Evolutionary conservation across 1,284 basidiomycete genomes (phyloP), one percentile per base, ranked within the genome.

Genomic region (Volvariella volvacea): DNA sequence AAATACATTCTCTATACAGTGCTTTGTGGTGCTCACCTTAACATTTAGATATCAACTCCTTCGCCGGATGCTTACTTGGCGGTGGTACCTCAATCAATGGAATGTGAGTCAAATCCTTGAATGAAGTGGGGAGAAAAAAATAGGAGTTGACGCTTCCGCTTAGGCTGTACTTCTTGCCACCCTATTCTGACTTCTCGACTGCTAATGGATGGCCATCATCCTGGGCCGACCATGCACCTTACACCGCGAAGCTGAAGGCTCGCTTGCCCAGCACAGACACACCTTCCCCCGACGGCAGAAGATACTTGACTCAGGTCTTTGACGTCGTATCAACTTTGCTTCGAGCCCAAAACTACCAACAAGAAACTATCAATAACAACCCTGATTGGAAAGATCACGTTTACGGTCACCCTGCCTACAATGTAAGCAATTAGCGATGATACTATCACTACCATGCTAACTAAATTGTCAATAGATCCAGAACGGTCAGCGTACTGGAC

Each of bases 81-180:
- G 80, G 80, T 32, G 80, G 79, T 40, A 76, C 75, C 4, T 69
- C 78, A 1, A 67, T 83, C 52, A 82, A 83, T 57, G 80, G 78
- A 58, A 75, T 72, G 77, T 79, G 53, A 59, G 76, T 71, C 16
- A 22, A 17, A 3, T n/a, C n/a, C n/a, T n/a, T n/a, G n/a, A n/a
- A n/a, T n/a, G n/a, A n/a, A n/a, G n/a, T n/a, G 14, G 8, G 10
- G 10, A 21, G 14, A n/a, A 28, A n/a, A n/a, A n/a, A n/a, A n/a
- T n/a, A n/a, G n/a, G n/a, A n/a, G n/a, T n/a, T n/a, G n/a, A n/a
- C n/a, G n/a, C n/a, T n/a, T n/a, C 36, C 39, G 25, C 19, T 17
- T 48, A 78, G 76, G 15, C 67, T 83, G 1, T 82, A 79, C 59
- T 82, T 76, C 76, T 62, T 68, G 39, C 77, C 79, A 1, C 61